Evolutionary conservation across 2,329 filamentous ascomycete species (phyloP).

Genomic region (Dryadomyces quercivorus): DNA sequence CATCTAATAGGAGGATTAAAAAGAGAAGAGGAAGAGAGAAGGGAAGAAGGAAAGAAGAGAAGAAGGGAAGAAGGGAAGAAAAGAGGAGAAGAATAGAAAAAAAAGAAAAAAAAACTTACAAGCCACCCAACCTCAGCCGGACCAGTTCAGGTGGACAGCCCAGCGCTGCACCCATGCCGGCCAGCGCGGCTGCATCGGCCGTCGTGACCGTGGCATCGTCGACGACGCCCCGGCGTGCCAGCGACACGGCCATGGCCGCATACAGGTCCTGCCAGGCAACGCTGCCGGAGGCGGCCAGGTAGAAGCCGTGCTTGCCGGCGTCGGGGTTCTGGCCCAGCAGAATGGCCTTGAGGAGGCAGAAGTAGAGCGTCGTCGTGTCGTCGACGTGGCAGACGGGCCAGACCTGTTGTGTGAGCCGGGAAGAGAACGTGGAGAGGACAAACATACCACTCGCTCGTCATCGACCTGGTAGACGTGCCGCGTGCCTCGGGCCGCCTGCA

Average conservation of each 20-base stretch:
- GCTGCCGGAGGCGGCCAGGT: conserved; percentile 34
- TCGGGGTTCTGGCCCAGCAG: conserved; percentile 23
- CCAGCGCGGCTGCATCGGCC: conserved; percentile 23
- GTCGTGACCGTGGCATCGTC: conserved; percentile 21
- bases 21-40: no score
- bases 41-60: no score
- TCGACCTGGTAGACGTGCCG: conserved; percentile 30
- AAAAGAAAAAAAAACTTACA: conserved; percentile 1
- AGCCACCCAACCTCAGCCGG: conserved; percentile 27
- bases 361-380: conserved; percentile 34
- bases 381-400: conserved; percentile 42
- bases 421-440: no score
- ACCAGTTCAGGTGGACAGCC: conserved; percentile 23
- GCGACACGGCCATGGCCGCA: conserved; percentile 26
- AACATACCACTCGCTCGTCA: conserved; percentile 16
- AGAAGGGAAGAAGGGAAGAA: not conserved
- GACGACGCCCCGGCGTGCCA: conserved; percentile 27
- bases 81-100: not conserved
- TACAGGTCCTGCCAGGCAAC: conserved; percentile 40
- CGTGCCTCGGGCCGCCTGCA: conserved; percentile 28
- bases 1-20: conserved; percentile 21
- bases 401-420: conserved; percentile 18
- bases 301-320: conserved; percentile 33
- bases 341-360: conserved; percentile 31
- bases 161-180: conserved; percentile 28